These are phyloP conservation scores for Yamadazyma buinensis DNA, from an alignment of 1,139 yeast species.

Conservation along the genomic window DNA sequence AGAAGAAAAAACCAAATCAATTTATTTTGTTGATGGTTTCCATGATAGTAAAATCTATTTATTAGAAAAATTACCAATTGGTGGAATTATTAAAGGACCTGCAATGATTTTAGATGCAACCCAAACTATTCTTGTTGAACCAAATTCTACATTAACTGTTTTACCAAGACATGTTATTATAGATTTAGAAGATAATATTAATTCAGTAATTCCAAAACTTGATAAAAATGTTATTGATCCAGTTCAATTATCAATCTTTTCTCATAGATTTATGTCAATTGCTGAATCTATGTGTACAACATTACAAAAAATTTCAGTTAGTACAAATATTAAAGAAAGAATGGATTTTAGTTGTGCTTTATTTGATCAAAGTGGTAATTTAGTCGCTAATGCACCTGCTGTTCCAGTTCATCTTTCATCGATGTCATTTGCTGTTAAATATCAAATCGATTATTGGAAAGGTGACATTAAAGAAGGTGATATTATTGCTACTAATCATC, in stretches of 20 bases:
- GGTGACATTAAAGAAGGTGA: slow-evolving; percentile 16
- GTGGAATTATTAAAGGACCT: slow-evolving; percentile 18
- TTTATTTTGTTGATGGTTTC: slow-evolving; percentile 42
- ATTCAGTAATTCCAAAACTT: slow-evolving; percentile 2
- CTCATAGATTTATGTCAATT: slow-evolving; percentile 22
- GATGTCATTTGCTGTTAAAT: slow-evolving; percentile 19
- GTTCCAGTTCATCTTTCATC: slow-evolving; percentile 23
- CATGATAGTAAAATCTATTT: slow-evolving; percentile 14
- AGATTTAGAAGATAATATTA: slow-evolving; percentile 16
- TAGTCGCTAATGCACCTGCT: slow-evolving; percentile 20
- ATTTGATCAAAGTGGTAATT: slow-evolving; percentile 17
- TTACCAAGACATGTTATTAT: slow-evolving; percentile 20
- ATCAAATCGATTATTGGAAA: slow-evolving; percentile 17
- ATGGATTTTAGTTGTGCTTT: slow-evolving; percentile 30
- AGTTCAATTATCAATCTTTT: slow-evolving; percentile 18
- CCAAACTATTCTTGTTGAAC: slow-evolving; percentile 19
- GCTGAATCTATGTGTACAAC: slow-evolving; percentile 22
- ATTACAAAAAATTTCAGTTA: slow-evolving; percentile 21
- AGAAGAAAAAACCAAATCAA: slow-evolving; percentile 12
- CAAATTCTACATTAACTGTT: slow-evolving; percentile 15
- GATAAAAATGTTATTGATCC: slow-evolving; percentile 15
- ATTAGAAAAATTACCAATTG: slow-evolving; percentile 15
- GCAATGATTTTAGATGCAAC: slow-evolving; percentile 20
- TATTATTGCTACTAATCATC: slow-evolving; percentile 19
- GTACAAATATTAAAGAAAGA: slow-evolving; percentile 21